phyloP scores from a whole-genome alignment of 1,284 basidiomycete genomes.

The Moesziomyces sp. region DNA sequence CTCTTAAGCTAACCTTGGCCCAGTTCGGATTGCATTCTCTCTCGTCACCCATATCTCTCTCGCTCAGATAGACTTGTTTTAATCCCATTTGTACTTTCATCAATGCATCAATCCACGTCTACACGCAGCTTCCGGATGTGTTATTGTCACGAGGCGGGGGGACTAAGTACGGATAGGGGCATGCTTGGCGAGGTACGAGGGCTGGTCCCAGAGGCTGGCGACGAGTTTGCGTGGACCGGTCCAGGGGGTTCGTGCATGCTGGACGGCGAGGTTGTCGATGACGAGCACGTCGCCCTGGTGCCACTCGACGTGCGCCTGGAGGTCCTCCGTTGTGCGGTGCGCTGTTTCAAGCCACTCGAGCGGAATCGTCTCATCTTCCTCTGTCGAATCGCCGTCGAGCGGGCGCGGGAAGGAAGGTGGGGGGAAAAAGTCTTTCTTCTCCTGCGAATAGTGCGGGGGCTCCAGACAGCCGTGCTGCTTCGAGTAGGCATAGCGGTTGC shows the following conservation, averaged over 20 bases:
- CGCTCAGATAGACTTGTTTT: neutral
- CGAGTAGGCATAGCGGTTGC: conserved; percentile 41
- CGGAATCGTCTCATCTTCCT: conserved; percentile 29
- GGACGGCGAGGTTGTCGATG: conserved; percentile 52
- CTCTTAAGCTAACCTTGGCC: too few relatives aligned
- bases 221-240: conserved; percentile 41
- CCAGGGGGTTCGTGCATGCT: conserved; percentile 50
- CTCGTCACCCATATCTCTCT: neutral
- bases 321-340: conserved; percentile 21
- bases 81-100: conserved; percentile 8
- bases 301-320: conserved; percentile 52
- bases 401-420: conserved; percentile 35
- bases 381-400: neutral
- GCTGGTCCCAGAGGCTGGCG: conserved; percentile 49
- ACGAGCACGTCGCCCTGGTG: conserved; percentile 42
- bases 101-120: conserved; percentile 5
- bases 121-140: neutral
- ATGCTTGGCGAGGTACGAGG: conserved; percentile 32
- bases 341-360: conserved; percentile 40
- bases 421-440: conserved; percentile 34
- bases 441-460: conserved; percentile 30
- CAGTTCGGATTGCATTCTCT: neutral
- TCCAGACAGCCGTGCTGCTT: conserved; percentile 23
- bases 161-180: conserved; percentile 19
- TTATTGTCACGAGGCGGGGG: neutral